Percentiles rank a stretch among this genome's conserved stretches.
Conservation (phyloP, 352 stramenopile genomes). For the Phytophthora palmivora region DNA sequence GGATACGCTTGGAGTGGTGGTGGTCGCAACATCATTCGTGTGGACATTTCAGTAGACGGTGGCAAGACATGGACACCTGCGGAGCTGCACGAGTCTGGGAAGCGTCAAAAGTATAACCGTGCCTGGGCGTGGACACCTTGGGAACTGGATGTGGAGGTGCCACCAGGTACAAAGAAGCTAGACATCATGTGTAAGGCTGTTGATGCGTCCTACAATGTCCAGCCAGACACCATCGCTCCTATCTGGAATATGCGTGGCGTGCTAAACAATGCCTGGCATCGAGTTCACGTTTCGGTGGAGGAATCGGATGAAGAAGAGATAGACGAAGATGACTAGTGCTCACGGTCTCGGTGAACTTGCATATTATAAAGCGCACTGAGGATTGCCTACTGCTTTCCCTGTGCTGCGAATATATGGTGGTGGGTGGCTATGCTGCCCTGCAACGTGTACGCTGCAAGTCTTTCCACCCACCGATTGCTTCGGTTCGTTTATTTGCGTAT, state of each 20-base stretch:
- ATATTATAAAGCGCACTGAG: no score
- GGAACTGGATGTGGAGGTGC: conserved; percentile 93
- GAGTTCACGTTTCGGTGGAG: conserved; percentile 74
- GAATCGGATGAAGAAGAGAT: conserved; percentile 54
- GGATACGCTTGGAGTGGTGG: conserved; percentile 96
- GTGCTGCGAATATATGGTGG: no score
- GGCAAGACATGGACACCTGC: conserved; percentile 94
- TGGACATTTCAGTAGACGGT: conserved; percentile 96
- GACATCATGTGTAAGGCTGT: conserved; percentile 95
- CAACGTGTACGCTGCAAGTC: no score
- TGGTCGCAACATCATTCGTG: conserved; percentile 95
- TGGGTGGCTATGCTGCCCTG: no score
- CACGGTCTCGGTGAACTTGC: no score
- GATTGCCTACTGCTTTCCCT: no score
- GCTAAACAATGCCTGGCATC: conserved; percentile 97
- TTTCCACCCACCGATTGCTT: no score
- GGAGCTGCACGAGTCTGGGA: conserved; percentile 84
- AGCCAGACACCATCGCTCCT: conserved; percentile 95
- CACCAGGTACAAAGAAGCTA: conserved; percentile 75
- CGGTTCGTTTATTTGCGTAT: no score
- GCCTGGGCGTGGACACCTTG: conserved; percentile 97
- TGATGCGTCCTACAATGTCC: conserved; percentile 96
- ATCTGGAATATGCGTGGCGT: conserved; percentile 99
- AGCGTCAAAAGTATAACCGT: conserved; percentile 89
- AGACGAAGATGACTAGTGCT: conserved; percentile 24